phyloP scores from a whole-genome alignment of 768 basidiomycete genomes.

The Tricholoma matsutake region DNA sequence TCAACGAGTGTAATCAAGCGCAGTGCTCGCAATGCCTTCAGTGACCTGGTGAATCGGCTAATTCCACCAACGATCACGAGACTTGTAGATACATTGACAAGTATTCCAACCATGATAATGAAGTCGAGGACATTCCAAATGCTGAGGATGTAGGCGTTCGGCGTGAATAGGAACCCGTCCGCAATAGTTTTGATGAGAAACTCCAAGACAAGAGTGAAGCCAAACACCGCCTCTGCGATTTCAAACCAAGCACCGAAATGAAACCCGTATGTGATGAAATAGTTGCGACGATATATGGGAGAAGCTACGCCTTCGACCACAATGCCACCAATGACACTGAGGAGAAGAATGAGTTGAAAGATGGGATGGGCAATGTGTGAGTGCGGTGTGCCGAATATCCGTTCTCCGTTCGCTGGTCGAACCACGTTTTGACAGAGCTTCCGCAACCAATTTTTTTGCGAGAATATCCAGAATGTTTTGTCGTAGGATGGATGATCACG shows the following conservation, averaged over 20 bases:
- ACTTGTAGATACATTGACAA: slow-evolving; percentile 70
- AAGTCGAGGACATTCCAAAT: slow-evolving; percentile 94
- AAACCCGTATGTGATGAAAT: slow-evolving; percentile 55
- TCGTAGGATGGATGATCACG: slow-evolving; percentile 86
- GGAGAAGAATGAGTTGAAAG: slow-evolving; percentile 72
- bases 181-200: slow-evolving; percentile 89
- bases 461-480: slow-evolving; percentile 85
- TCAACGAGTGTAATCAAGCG: slow-evolving; percentile 88
- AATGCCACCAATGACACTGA: slow-evolving; percentile 78
- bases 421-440: slow-evolving; percentile 80
- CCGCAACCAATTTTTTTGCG: slow-evolving; percentile 73
- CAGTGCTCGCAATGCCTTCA: slow-evolving; percentile 87
- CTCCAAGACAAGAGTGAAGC: slow-evolving; percentile 69
- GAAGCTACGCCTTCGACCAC: slow-evolving; percentile 82
- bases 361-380: slow-evolving; percentile 62
- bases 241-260: slow-evolving; percentile 85
- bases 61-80: slow-evolving; percentile 76
- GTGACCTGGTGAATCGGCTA: slow-evolving; percentile 75
- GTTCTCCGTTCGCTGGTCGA: slow-evolving; percentile 77
- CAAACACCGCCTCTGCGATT: slow-evolving; percentile 71
- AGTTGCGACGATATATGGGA: slow-evolving; percentile 76
- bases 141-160: slow-evolving; percentile 87
- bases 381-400: slow-evolving; percentile 77
- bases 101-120: slow-evolving; percentile 72
- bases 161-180: slow-evolving; percentile 88